These are phyloP conservation scores for Debaryomycetaceae sp. DNA, from an alignment of 1,139 yeast species.

Conservation along the genomic window DNA sequence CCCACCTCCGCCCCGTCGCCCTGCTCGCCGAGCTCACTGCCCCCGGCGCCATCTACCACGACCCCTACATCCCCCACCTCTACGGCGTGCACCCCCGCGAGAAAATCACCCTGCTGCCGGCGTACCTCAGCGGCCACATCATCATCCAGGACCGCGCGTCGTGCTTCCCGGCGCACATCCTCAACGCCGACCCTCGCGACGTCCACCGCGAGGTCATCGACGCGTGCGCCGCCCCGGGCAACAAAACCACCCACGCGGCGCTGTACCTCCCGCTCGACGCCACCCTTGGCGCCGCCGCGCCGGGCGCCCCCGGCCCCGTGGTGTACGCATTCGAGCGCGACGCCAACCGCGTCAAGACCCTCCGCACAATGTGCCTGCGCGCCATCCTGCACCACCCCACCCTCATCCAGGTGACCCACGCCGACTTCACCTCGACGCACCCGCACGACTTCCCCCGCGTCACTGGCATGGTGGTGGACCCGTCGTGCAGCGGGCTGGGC, in stretches of 20 bases:
- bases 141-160: conserved; percentile 96
- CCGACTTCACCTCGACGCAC: conserved; percentile 72
- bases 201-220: conserved; percentile 66
- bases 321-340: conserved; percentile 90
- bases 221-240: conserved; percentile 98
- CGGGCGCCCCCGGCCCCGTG: conserved; percentile 28
- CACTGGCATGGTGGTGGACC: conserved; percentile 86
- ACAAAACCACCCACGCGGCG: conserved; percentile 91
- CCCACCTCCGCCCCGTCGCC: conserved; percentile 45
- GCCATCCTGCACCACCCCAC: too few relatives aligned
- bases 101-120: conserved; percentile 56
- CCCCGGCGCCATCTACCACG: conserved; percentile 60
- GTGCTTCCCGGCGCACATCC: conserved; percentile 88
- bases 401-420: conserved; percentile 67
- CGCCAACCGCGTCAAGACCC: conserved; percentile 60
- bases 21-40: conserved; percentile 39
- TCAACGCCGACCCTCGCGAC: conserved; percentile 47
- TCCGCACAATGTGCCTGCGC: conserved; percentile 69
- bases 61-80: conserved; percentile 65
- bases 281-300: not conserved
- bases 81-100: conserved; percentile 80
- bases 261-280: conserved; percentile 35
- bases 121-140: conserved; percentile 70
- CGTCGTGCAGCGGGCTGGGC: conserved; percentile 97
- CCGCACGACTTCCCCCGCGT: conserved; percentile 63